Conservation (phyloP, 192 early-diverging fungal genomes). For the Linnemannia hyalina region DNA sequence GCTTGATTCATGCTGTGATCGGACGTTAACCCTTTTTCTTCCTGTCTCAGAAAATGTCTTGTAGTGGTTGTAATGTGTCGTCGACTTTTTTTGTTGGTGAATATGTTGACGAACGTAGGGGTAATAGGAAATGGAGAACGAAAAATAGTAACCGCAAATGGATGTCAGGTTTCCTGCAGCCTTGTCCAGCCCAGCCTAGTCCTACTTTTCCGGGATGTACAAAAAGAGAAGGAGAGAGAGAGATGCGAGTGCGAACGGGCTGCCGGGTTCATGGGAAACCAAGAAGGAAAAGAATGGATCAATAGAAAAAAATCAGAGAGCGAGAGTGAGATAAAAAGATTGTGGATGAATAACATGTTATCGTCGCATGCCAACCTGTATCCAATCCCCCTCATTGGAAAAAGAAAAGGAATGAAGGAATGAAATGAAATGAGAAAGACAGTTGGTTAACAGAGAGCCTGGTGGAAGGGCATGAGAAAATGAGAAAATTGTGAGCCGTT, state of each 20-base stretch:
- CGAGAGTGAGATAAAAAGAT: no score
- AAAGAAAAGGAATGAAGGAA: no score
- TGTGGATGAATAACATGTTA: no score
- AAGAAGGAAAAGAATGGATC: no score
- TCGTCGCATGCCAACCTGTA: no score
- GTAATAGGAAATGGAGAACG: background rate
- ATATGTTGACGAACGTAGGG: background rate
- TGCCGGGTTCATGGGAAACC: background rate
- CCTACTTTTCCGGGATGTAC: background rate
- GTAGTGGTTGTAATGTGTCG: no score
- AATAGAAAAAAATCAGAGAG: no score
- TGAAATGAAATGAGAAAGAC: no score
- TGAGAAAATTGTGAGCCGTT: background rate
- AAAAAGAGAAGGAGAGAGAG: background rate
- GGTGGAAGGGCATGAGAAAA: background rate
- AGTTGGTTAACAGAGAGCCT: no score
- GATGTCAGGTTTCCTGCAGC: background rate
- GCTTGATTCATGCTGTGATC: background rate
- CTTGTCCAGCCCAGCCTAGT: background rate
- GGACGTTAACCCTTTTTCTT: background rate
- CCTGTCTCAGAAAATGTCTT: background rate
- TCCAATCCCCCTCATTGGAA: no score
- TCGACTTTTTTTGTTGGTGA: background rate
- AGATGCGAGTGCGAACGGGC: background rate
- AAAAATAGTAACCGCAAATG: background rate